phyloP scores from a whole-genome alignment of 176 grass and related monocot species.

The Eleusine indica region DNA sequence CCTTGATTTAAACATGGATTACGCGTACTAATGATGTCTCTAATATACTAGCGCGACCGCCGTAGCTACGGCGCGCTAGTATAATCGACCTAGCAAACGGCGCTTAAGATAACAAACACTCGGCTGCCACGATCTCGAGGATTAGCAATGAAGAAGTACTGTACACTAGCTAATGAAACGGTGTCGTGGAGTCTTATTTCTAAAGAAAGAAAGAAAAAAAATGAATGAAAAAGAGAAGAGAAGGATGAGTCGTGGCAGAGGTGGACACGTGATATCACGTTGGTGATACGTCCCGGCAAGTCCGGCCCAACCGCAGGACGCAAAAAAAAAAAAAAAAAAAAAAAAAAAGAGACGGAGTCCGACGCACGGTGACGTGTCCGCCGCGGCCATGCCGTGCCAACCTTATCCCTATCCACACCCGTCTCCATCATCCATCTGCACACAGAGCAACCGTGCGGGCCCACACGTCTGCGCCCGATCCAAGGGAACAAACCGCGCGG shows the following conservation, averaged over 20 bases:
- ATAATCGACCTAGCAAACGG: background rate
- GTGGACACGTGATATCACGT: conserved; percentile 15
- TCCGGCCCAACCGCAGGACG: conserved; percentile 16
- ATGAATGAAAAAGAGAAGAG: background rate
- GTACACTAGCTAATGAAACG: no score
- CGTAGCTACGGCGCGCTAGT: background rate
- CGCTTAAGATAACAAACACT: background rate
- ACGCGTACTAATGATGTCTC: background rate
- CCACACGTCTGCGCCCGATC: background rate
- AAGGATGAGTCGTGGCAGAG: background rate
- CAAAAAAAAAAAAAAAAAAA: background rate
- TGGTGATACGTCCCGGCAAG: background rate
- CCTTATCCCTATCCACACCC: conserved; percentile 21
- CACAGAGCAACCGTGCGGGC: background rate
- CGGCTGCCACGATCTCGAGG: background rate
- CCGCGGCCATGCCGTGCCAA: background rate
- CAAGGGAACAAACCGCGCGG: background rate
- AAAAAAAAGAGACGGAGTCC: background rate
- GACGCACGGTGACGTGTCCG: conserved; percentile 33
- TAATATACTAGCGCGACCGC: no score
- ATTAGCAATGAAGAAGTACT: background rate
- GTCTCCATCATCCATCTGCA: background rate
- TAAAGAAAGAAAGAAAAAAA: background rate
- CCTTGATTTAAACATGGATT: background rate
- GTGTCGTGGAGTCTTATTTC: no score